A percentile compares a stretch with the other conserved stretches of the same genome.
phyloP scores from a whole-genome alignment of 352 stramenopile genomes.

The Phytophthora colocasiae region DNA sequence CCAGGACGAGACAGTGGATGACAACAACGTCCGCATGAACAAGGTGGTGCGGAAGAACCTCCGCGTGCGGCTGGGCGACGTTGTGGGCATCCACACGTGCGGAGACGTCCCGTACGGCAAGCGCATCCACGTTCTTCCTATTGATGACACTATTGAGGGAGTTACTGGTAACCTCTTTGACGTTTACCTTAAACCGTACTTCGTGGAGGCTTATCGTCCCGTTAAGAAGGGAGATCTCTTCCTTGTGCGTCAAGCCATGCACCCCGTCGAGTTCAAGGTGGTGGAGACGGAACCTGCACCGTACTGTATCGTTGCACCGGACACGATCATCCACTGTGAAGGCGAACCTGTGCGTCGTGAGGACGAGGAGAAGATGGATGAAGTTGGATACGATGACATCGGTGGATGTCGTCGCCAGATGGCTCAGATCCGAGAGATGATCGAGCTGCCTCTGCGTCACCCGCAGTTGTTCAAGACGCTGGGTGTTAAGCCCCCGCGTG shows the following conservation, averaged over 20 bases:
- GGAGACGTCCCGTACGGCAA: constrained; percentile 99
- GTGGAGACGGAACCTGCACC: constrained; percentile 98
- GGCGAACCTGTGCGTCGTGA: constrained; percentile 98
- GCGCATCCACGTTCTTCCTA: constrained; percentile 98
- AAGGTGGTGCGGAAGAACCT: constrained; percentile 99
- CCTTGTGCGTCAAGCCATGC: constrained; percentile 98
- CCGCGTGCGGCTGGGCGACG: constrained; percentile 96
- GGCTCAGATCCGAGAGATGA: constrained; percentile 99
- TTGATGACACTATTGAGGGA: constrained; percentile 99
- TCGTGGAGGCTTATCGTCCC: constrained; percentile 99
- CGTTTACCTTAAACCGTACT: constrained; percentile 99
- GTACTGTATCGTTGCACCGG: constrained; percentile 98
- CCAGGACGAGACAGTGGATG: constrained; percentile 97
- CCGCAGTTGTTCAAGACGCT: constrained; percentile 99
- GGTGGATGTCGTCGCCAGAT: constrained; percentile 98
- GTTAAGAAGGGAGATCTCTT: constrained; percentile 99
- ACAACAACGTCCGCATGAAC: constrained; percentile 99
- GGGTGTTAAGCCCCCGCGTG: constrained; percentile 98
- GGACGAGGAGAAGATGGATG: constrained; percentile 99
- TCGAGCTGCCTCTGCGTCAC: constrained; percentile 98
- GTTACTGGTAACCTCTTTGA: constrained; percentile 99
- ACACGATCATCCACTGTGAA: constrained; percentile 99
- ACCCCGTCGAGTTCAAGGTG: constrained; percentile 99
- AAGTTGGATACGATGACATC: constrained; percentile 99
- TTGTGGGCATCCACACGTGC: constrained; percentile 97